phyloP scores from a whole-genome alignment of 2,329 filamentous ascomycete genomes.

The Xylaria sp. region DNA sequence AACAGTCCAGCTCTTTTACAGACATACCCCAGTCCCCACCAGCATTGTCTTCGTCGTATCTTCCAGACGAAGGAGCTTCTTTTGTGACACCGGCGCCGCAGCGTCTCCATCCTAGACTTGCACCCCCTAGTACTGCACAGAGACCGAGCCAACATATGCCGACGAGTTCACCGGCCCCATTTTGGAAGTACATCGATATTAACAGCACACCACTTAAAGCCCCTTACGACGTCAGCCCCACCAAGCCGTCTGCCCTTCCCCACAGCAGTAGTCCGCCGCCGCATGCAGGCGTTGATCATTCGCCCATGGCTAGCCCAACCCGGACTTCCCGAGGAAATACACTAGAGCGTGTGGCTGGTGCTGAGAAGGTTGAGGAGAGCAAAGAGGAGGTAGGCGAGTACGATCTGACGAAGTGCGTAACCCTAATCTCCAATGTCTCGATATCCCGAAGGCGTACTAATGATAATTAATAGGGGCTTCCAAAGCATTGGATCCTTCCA shows the following conservation, averaged over 20 bases:
- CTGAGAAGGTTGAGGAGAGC: constrained; percentile 39
- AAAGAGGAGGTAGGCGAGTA: constrained; percentile 60
- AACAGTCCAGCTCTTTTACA: constrained; percentile 51
- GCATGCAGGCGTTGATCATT: constrained; percentile 52
- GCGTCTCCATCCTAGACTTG: constrained; percentile 74
- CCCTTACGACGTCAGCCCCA: constrained; percentile 64
- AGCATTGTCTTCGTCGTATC: constrained; percentile 65
- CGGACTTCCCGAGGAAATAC: constrained; percentile 42
- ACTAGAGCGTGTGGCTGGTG: constrained; percentile 31
- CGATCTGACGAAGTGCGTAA: constrained; percentile 61
- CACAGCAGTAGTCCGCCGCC: constrained; percentile 67
- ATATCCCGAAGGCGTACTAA: constrained; percentile 35
- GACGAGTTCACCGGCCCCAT: constrained; percentile 82
- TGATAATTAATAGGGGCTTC: constrained; percentile 56
- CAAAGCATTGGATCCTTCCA: constrained; percentile 70
- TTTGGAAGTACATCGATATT: constrained; percentile 85
- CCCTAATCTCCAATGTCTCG: not conserved
- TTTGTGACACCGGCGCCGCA: constrained; percentile 76
- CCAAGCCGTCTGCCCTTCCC: constrained; percentile 52
- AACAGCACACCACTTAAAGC: constrained; percentile 71
- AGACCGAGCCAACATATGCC: constrained; percentile 85
- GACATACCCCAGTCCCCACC: constrained; percentile 62
- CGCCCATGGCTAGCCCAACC: constrained; percentile 59
- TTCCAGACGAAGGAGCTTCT: constrained; percentile 64
- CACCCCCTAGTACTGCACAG: constrained; percentile 80